Evolutionary conservation across 495 filamentous ascomycete genomes (phyloP).

Genomic region (Aspergillus coremiiformis): DNA sequence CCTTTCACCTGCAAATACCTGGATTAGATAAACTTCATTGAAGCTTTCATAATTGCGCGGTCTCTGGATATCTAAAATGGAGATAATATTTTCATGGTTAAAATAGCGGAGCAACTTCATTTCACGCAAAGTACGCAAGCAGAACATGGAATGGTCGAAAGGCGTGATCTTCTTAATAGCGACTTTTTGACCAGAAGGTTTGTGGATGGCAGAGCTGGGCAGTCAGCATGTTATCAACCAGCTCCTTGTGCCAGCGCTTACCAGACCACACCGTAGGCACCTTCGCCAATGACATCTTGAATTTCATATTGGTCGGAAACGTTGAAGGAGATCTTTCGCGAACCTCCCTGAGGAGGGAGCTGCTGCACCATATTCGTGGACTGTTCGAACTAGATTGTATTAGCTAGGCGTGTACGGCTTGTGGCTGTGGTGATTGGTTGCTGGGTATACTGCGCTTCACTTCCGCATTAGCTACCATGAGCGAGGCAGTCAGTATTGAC

Average conservation of each 20-base stretch:
- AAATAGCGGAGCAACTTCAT: constrained; percentile 99
- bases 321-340: constrained; percentile 99
- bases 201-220: constrained; percentile 90
- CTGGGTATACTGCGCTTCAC: neutral
- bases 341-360: constrained; percentile 44
- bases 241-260: constrained; percentile 38
- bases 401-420: neutral
- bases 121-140: constrained; percentile 89
- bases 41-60: constrained; percentile 93
- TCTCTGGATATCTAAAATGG: constrained; percentile 98
- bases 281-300: constrained; percentile 97
- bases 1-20: constrained; percentile 49
- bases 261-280: constrained; percentile 98
- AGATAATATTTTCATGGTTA: constrained; percentile 99
- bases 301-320: constrained; percentile 99
- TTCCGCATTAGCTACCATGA: neutral
- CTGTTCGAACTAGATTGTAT: constrained; percentile 8
- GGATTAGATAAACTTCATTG: constrained; percentile 97
- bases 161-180: constrained; percentile 99
- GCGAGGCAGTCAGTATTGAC: neutral
- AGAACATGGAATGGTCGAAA: constrained; percentile 99
- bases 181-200: constrained; percentile 96
- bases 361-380: constrained; percentile 40
- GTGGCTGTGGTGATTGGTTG: neutral
- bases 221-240: constrained; percentile 12